Conservation (phyloP, 257 asterid species). For the Voacanga thouarsii region DNA sequence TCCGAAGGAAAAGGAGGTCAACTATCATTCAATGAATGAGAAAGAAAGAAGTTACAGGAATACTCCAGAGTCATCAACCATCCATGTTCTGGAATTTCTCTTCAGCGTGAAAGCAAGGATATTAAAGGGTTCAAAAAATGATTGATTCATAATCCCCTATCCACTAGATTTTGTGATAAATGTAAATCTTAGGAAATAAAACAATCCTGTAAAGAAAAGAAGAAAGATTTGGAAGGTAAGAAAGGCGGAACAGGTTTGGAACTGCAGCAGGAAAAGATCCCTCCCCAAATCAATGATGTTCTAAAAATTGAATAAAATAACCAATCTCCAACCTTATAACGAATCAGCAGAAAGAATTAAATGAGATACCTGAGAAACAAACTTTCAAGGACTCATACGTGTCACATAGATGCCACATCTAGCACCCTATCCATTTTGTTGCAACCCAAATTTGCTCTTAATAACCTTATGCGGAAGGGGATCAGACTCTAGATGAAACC, state of each 20-base stretch:
- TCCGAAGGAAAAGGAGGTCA: no score
- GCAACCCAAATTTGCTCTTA: no score
- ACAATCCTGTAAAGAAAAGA: neutral
- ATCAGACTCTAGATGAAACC: neutral
- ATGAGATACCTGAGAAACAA: neutral
- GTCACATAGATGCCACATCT: neutral
- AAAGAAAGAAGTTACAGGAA: no score
- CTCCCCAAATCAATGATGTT: no score
- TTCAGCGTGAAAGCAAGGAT: neutral
- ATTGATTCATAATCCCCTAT: neutral
- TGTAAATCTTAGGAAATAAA: neutral
- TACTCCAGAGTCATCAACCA: neutral
- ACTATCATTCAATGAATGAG: no score
- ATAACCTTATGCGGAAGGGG: neutral
- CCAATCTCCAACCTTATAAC: no score
- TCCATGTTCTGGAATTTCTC: neutral
- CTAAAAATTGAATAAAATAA: no score
- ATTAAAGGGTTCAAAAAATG: neutral
- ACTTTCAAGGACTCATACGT: neutral
- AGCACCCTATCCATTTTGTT: no score
- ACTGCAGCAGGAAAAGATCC: no score
- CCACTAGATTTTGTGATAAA: neutral
- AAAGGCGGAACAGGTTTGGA: no score
- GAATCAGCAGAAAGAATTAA: neutral
- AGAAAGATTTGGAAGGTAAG: no score